Conservation (phyloP, 2,329 filamentous ascomycete species). For the Fusarium sublunatum region DNA sequence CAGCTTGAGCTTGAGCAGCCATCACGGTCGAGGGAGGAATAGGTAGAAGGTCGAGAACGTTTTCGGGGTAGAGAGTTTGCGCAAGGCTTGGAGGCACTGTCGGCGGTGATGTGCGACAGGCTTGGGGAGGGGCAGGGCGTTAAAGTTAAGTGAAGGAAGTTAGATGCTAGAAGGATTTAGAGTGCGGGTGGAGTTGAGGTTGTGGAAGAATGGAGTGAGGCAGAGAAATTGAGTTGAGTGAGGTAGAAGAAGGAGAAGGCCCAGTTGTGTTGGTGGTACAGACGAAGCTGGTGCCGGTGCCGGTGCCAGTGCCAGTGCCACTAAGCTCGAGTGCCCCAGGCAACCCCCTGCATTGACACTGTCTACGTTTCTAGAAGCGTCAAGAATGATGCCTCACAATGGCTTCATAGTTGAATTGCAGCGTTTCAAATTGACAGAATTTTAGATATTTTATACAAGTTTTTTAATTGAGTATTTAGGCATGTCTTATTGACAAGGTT, state of each 20-base stretch:
- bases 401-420: not conserved
- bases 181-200: constrained; percentile 14
- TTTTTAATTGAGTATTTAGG: constrained; percentile 5
- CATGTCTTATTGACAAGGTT: not conserved
- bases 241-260: constrained; percentile 26
- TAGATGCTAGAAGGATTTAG: constrained; percentile 13
- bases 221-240: constrained; percentile 6
- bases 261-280: constrained; percentile 32
- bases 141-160: constrained; percentile 9
- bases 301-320: constrained; percentile 21
- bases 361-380: constrained; percentile 45
- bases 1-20: constrained; percentile 73
- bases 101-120: constrained; percentile 34
- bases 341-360: constrained; percentile 44
- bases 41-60: constrained; percentile 20
- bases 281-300: constrained; percentile 23
- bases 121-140: constrained; percentile 23
- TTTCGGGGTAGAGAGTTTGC: constrained; percentile 38
- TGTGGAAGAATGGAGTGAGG: constrained; percentile 16
- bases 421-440: not conserved
- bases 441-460: not conserved
- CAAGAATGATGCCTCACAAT: constrained; percentile 40
- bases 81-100: constrained; percentile 36
- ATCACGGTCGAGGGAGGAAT: constrained; percentile 51
- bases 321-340: constrained; percentile 18